Base-by-base conservation (phyloP, 1,284 basidiomycete genomes). In the Puccinia horiana region DNA sequence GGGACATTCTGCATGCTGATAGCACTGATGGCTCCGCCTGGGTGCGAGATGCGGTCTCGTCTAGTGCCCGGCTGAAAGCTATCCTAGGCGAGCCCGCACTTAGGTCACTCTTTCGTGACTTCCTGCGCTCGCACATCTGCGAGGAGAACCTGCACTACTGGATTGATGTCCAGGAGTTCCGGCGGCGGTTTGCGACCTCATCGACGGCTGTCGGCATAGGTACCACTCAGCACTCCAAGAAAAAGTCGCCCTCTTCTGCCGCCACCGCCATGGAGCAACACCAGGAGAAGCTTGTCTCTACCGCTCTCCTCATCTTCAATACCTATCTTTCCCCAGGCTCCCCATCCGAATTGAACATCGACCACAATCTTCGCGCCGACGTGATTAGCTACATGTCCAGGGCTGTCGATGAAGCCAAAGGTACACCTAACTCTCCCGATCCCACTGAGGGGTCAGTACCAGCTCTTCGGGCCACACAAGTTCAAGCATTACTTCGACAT, bases 141-240 rank as follows among this genome's bases (percentile, higher is more conserved):
- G 96, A 99, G 87, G 96, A 99, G 90, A 99, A 99, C 86, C 88
- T 99, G 84, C 92, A 92, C 70, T 99, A 98, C 89, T 99, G 95
- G 93, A 88, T 98, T 79, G 97, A 98, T 85, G 96, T 98, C 0
- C 91, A 95, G 87, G 96, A 99, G 86, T 97, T 99, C 89, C 96
- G 95, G 89, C 91, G 93, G 85, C 92, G 95, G 85, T 99, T 99
- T 89, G 92, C 92, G 86, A 98, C 95, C 83, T 97, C 96, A 0
- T 96, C 93, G 5, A 95, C 93, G 85, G 94, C 96, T 6, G 91
- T 93, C 81, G 93, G 94, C 16, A 90, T 91, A 2, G 86, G 86
- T 69, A 8, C 40, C 20, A 75, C 44, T 83, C 84, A 73, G 78
- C 82, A 65, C 80, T 84, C 77, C 72, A 67, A 20, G 74, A 56